Conservation (phyloP, 345 rosid species). For the Eucalyptus grandis region DNA sequence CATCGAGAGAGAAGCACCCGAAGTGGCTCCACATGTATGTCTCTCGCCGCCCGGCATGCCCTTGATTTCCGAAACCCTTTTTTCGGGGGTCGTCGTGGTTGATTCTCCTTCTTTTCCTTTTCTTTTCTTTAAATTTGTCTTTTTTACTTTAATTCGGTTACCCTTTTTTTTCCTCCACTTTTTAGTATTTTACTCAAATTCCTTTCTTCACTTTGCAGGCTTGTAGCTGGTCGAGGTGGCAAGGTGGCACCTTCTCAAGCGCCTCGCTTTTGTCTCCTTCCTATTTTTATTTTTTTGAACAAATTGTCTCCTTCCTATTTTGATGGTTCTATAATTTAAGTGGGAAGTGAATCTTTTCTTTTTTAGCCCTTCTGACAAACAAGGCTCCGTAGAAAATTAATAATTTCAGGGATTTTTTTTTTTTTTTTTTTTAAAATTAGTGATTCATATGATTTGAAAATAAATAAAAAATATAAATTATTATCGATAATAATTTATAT, state of each 20-base stretch:
- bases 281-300: not conserved
- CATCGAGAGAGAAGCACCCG: not conserved
- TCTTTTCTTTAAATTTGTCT: not conserved
- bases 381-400: not conserved
- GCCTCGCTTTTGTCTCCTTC: not conserved
- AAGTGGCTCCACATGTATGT: not conserved
- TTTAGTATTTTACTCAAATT: not conserved
- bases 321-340: not conserved
- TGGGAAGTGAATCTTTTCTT: not conserved
- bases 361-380: not conserved
- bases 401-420: too few relatives aligned
- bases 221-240: not conserved
- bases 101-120: not conserved
- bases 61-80: not conserved
- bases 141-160: not conserved
- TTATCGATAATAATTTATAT: accelerated
- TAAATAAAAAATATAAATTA: too few relatives aligned
- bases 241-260: not conserved
- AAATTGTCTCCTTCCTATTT: not conserved
- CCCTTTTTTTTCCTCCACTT: not conserved
- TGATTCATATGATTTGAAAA: not conserved
- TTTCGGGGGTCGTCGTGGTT: not conserved
- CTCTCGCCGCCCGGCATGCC: not conserved
- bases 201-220: not conserved
- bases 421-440: too few relatives aligned